These are phyloP conservation scores for Niebla homalea DNA, from an alignment of 495 filamentous ascomycete species.

Conservation along the genomic window DNA sequence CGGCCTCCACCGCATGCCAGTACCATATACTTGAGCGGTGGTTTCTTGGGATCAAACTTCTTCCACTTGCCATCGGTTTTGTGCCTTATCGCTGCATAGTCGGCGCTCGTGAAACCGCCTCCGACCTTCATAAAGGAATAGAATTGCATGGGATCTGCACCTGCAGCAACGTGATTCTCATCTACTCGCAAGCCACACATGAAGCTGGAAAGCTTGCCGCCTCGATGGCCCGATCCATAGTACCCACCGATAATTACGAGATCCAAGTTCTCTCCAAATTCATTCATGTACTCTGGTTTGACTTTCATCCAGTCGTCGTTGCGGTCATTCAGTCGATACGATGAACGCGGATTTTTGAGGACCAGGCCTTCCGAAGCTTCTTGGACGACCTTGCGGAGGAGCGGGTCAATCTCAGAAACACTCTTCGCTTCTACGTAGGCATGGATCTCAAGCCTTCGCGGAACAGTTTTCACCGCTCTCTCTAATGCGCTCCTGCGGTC, in stretches of 20 bases:
- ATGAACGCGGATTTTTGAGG: conserved; percentile 80
- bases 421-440: conserved; percentile 52
- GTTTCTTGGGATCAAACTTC: conserved; percentile 66
- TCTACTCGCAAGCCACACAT: conserved; percentile 74
- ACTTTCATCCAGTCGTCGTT: conserved; percentile 99
- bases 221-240: conserved; percentile 75
- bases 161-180: conserved; percentile 45
- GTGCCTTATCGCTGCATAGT: conserved; percentile 71
- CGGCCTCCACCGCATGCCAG: conserved; percentile 65
- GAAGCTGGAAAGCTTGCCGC: conserved; percentile 72
- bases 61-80: conserved; percentile 85
- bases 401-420: conserved; percentile 59
- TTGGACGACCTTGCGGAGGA: conserved; percentile 69
- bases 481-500: conserved; percentile 70
- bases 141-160: conserved; percentile 54
- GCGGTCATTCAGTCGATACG: conserved; percentile 77
- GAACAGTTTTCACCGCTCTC: conserved; percentile 47
- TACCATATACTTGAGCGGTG: conserved; percentile 69
- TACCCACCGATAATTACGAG: conserved; percentile 84
- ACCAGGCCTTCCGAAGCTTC: conserved; percentile 86
- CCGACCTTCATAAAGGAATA: conserved; percentile 94
- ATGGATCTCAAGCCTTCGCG: conserved; percentile 74
- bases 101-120: conserved; percentile 74
- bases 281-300: conserved; percentile 96
- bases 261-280: conserved; percentile 89